Base-by-base conservation (phyloP, 306 rosid genomes). In the Citrullus amarus region DNA sequence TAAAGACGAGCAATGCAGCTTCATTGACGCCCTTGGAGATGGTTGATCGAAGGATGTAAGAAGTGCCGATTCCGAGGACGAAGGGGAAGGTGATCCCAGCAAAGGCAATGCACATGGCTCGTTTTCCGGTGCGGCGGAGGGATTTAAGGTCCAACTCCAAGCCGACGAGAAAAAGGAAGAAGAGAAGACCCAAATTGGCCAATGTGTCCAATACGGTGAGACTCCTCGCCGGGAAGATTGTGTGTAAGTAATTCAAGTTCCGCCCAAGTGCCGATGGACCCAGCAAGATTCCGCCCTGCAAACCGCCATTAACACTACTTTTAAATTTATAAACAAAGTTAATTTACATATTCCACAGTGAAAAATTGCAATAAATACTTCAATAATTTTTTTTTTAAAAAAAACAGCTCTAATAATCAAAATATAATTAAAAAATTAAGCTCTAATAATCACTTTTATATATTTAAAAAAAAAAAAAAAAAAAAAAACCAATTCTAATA, bases 201-300 rank as follows among this genome's bases (percentile, higher is more conserved):
- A 88, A 28, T 4, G 97, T 89, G 54, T 91, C 97, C 32, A 91
- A 63, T 34, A 91, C 90, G 2, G 92, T 85, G 36, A 83, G 83
- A 78, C 97, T 91, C 71, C 39, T 85, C 2, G 75, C 7, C 13
- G 97, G 97, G 41, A 89, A 91, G 2, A 89, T 57, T 15, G 85
- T 50, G n/a, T 83, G 43, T 20, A 88, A 79, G 73, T 81, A 91
- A 1, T 6, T 11, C 32, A 77, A 48, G 80, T 80, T 89, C n/a
- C 80, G 82, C 6, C 97, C 97, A 20, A 89, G 71, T 11, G 71
- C 93, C 18, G 97, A 89, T 12, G 97, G 97, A n/a, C 97, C 93
- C 28, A 91, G 87, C 34, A 91, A 44, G 22, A 89, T 83, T 48
- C 97, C 97, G 8, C 93, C 97, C 93, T 89, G 75, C 58, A 70